Evolutionary conservation across 345 rosid genomes (phyloP), one percentile per base, ranked within the genome.

Genomic region (Citrus inodora): DNA sequence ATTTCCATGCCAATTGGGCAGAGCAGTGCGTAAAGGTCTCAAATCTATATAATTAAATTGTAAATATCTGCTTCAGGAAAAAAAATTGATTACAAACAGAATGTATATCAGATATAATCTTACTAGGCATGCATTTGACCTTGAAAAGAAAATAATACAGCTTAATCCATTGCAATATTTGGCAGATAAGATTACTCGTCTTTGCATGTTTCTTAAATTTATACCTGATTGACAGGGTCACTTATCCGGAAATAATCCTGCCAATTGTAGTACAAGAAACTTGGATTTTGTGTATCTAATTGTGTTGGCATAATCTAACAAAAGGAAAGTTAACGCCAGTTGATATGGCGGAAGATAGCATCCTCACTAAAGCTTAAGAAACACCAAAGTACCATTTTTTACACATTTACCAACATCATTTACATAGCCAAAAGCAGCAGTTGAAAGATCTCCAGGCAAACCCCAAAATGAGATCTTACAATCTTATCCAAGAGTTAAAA

Each of bases 401-500:
- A 11, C 38, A 64, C 79, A 65, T 30, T 72, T 19, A 40, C 64
- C 59, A 42, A 68, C 48, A 70, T 58, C 71, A 73, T 72, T 51
- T 68, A 76, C 81, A 87, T 65, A n/a, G 32, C 74, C 70, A 72
- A 59, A 33, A 78, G 55, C 64, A 80, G 68, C 7, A 21, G 75
- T 76, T 32, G 24, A 77, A 51, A 75, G 87, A 90, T 82, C 91
- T 83, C 88, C 80, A 78, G 35, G 72, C 78, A n/a, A 86, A 71
- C 86, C 84, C 86, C 89, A 87, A 89, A 86, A 89, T 78, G 81
- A 87, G 90, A 90, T 80, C 88, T 28, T 71, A 32, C 42, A 88
- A 90, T 80, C 87, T 24, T 71, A 32, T 53, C 70, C 33, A 51
- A 30, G 10, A 53, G 40, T 33, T 75, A 3, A 25, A 78, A 19